phyloP scores from a whole-genome alignment of 2,329 filamentous ascomycete genomes.

The Trichoderma sp. region DNA sequence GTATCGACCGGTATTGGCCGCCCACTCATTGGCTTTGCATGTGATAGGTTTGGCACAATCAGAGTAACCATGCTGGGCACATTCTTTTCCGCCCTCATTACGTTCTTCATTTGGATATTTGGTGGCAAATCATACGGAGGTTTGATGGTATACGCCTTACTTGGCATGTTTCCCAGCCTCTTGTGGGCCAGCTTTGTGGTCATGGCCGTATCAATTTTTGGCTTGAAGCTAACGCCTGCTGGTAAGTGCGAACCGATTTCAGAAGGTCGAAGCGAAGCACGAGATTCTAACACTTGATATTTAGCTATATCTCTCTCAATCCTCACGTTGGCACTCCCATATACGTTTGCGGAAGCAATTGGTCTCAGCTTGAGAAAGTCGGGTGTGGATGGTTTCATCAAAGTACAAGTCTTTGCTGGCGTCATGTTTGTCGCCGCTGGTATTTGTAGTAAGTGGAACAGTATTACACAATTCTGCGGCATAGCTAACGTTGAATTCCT shows the following conservation, averaged over 20 bases:
- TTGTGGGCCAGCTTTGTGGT: not conserved
- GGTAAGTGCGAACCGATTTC: not conserved
- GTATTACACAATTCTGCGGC: too few relatives aligned
- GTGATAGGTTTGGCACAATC: conserved; percentile 1
- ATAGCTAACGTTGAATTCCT: not conserved
- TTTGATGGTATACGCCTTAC: not conserved
- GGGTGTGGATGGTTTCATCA: not conserved
- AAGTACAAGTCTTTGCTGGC: not conserved
- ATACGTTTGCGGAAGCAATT: conserved; percentile 14
- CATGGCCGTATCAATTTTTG: not conserved
- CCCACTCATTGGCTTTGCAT: not conserved
- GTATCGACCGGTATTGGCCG: conserved; percentile 13
- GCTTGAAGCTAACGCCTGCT: not conserved
- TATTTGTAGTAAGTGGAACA: not conserved
- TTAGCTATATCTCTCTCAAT: conserved; percentile 4
- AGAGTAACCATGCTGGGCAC: not conserved
- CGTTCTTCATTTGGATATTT: conserved; percentile 13
- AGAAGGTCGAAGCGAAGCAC: not conserved
- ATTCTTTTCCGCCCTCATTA: not conserved
- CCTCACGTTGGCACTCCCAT: not conserved
- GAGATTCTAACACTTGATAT: not conserved
- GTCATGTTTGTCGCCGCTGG: not conserved
- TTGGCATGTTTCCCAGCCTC: conserved; percentile 7
- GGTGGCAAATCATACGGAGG: conserved; percentile 1
- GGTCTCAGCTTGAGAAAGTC: conserved; percentile 2